Percentiles rank a stretch among this genome's conserved stretches.
Evolutionary conservation across 1,284 basidiomycete species (phyloP).

Genomic region (Meira miltonrushii): DNA sequence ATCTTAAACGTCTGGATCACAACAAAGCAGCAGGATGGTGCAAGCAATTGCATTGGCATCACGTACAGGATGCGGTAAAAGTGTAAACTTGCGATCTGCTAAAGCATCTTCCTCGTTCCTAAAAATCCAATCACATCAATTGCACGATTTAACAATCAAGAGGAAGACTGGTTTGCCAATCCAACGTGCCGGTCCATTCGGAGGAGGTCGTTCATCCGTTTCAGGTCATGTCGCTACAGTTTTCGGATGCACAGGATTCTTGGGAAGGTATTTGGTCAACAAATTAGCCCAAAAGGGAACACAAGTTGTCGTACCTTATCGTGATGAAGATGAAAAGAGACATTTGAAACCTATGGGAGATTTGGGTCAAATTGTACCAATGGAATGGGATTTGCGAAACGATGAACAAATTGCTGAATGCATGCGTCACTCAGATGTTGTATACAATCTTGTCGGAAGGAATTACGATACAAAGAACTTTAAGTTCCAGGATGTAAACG

Average conservation of each 20-base stretch:
- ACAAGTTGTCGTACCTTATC: constrained; percentile 90
- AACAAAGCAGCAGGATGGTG: too few species aligned
- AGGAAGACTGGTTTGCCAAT: constrained; percentile 48
- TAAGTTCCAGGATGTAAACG: constrained; percentile 71
- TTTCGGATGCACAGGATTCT: constrained; percentile 92
- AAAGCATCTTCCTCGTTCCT: too few species aligned
- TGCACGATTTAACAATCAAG: constrained; percentile 50
- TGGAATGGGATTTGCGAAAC: constrained; percentile 91
- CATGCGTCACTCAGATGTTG: constrained; percentile 88
- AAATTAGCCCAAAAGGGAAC: constrained; percentile 72
- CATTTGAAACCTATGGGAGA: constrained; percentile 90
- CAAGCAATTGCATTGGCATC: too few species aligned
- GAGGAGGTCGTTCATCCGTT: constrained; percentile 47
- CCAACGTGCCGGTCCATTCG: constrained; percentile 46
- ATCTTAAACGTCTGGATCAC: too few species aligned
- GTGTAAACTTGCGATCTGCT: too few species aligned
- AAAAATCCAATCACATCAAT: too few species aligned
- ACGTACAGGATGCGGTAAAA: too few species aligned
- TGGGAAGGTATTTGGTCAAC: constrained; percentile 83
- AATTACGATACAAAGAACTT: constrained; percentile 93
- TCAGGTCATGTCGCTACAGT: constrained; percentile 78
- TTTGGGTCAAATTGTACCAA: constrained; percentile 88
- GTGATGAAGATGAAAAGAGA: constrained; percentile 90
- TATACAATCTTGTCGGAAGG: constrained; percentile 86
- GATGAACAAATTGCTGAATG: constrained; percentile 88